Evolutionary conservation across 495 filamentous ascomycete genomes (phyloP).

Genomic region (Podospora didyma): DNA sequence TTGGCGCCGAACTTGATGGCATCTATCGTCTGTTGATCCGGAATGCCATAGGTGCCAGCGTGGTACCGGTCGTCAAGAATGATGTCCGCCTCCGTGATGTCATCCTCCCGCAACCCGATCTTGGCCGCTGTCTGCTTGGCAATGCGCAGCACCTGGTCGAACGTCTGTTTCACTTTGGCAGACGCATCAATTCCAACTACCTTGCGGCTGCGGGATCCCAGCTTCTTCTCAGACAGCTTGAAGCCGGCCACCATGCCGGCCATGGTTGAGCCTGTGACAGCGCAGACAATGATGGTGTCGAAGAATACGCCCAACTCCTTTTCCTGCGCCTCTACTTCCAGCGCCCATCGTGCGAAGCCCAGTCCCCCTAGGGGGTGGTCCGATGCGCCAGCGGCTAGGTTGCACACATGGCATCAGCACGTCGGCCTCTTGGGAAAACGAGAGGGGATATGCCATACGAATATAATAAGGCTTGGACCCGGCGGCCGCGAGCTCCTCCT

Average conservation of each 20-base stretch:
- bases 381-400: slow-evolving; percentile 51
- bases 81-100: slow-evolving; percentile 54
- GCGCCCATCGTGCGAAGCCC: slow-evolving; percentile 62
- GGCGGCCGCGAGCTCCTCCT: slow-evolving; percentile 36
- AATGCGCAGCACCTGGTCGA: slow-evolving; percentile 56
- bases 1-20: slow-evolving; percentile 58
- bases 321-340: slow-evolving; percentile 59
- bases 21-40: slow-evolving; percentile 52
- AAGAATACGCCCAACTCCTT: slow-evolving; percentile 52
- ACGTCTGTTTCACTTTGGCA: slow-evolving; percentile 52
- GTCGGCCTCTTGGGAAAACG: too few relatives aligned
- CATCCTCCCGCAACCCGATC: slow-evolving; percentile 51
- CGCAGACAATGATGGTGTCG: slow-evolving; percentile 58
- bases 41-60: slow-evolving; percentile 57
- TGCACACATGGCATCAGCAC: too few relatives aligned
- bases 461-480: slow-evolving; percentile 61
- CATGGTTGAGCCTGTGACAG: slow-evolving; percentile 59
- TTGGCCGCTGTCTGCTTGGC: slow-evolving; percentile 52
- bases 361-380: slow-evolving; percentile 63
- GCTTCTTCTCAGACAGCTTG: slow-evolving; percentile 48
- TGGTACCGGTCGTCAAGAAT: slow-evolving; percentile 59
- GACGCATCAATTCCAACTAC: slow-evolving; percentile 61
- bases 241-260: slow-evolving; percentile 63
- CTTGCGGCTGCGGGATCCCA: slow-evolving; percentile 34
- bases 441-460: slow-evolving; percentile 16